Evolutionary conservation across 257 asterid species (phyloP), one percentile per base, ranked within the genome.

Genomic region (Mitragyna speciosa): DNA sequence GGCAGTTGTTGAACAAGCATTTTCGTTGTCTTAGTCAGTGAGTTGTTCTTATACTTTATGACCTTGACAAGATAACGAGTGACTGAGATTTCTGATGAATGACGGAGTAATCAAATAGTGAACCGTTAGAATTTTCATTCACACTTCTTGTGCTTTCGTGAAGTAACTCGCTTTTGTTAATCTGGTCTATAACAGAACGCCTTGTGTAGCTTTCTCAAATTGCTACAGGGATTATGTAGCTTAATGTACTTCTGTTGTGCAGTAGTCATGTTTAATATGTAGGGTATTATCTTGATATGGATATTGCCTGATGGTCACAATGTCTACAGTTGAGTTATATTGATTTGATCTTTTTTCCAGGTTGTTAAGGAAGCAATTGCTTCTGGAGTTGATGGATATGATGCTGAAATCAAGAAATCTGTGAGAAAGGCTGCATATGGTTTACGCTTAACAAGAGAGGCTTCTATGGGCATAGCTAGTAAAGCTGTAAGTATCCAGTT

Each of bases 381-480:
- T 77, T 80, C 89, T 26, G 99, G 98, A 72, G 89, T 87, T 26
- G 96, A 91, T 77, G 95, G 99, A 52, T 96, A 91, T 82, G 96
- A 94, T 86, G 77, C 88, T 22, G 97, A 89, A 80, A 89, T 84
- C 59, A 87, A 82, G 86, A 91, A 94, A 80, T 70, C 92, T 47
- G 97, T 96, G 87, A 85, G 94, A 86, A 96, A 96, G 81, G 94
- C 97, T 82, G 99, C 98, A 17, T 94, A 89, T 83, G 97, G 98
- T 49, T 15, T 49, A 49, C 17, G 56, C 19, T 11, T 11, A 11
- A 49, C 56, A 49, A 49, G 56, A 49, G 56, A 49, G 56, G 56
- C 12, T 49, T 17, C 56, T 49, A 49, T 49, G 56, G 56, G 17
- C 17, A 49, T 49, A 10, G 56, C 56, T 49, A 49, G 56, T 19